These are phyloP conservation scores for Fusarium torreyae DNA, from an alignment of 2,329 filamentous ascomycete species.

Conservation along the genomic window DNA sequence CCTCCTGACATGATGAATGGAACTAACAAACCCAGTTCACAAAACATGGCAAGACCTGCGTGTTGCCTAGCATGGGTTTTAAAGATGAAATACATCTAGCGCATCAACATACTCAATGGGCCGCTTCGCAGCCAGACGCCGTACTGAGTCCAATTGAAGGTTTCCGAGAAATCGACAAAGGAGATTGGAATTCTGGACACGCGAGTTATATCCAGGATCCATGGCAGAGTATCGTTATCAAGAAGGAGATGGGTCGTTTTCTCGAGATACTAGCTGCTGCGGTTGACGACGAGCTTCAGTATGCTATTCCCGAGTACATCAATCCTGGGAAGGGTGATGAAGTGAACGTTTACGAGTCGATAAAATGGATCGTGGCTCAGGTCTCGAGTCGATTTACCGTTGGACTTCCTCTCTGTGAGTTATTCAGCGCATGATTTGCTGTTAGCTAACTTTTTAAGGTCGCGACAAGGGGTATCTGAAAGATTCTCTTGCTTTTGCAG, in stretches of 20 bases:
- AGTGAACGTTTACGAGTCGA: conserved; percentile 49
- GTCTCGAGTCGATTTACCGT: conserved; percentile 53
- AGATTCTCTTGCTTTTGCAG: conserved; percentile 49
- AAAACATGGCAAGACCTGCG: conserved; percentile 58
- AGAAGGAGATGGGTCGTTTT: conserved; percentile 54
- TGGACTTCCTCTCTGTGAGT: conserved; percentile 53
- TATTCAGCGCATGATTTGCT: fast-evolving
- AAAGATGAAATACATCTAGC: conserved; percentile 61
- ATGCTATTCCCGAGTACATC: conserved; percentile 53
- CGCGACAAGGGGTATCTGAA: conserved; percentile 55
- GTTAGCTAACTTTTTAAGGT: conserved; percentile 36
- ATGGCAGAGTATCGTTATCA: conserved; percentile 56
- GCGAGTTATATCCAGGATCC: conserved; percentile 53
- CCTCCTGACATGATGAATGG: fast-evolving
- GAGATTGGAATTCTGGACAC: conserved; percentile 57
- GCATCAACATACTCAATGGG: conserved; percentile 57
- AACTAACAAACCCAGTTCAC: conserved; percentile 47
- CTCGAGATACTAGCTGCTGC: conserved; percentile 53
- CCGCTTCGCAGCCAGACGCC: conserved; percentile 57
- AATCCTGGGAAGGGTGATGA: conserved; percentile 50
- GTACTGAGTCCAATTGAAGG: conserved; percentile 55
- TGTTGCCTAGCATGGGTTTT: conserved; percentile 59
- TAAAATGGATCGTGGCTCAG: conserved; percentile 52
- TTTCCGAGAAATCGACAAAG: conserved; percentile 58
- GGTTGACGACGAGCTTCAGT: conserved; percentile 55